These are phyloP conservation scores for Phialophora macrospora DNA, from an alignment of 2,329 filamentous ascomycete genomes.

Conservation along the genomic window DNA sequence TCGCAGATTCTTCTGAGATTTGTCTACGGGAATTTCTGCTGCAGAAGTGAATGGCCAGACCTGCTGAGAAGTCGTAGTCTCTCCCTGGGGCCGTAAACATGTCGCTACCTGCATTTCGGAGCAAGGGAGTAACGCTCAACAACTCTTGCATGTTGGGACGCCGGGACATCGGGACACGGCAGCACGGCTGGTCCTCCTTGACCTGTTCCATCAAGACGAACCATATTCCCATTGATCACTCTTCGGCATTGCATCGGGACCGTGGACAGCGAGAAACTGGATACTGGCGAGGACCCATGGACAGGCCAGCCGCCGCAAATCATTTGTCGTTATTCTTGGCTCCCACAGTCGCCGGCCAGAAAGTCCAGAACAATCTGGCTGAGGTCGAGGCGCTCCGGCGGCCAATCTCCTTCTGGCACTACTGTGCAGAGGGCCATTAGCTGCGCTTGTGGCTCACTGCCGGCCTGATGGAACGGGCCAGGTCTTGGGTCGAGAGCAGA, in stretches of 20 bases:
- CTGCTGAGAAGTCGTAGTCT: neutral
- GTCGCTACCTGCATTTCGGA: neutral
- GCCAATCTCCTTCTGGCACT: neutral
- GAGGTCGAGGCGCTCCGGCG: neutral
- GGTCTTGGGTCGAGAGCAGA: conserved; percentile 5
- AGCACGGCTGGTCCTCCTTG: too few species aligned
- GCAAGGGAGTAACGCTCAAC: too few species aligned
- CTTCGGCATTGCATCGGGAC: neutral
- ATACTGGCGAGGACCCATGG: neutral
- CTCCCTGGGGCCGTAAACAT: neutral
- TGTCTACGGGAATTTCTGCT: neutral
- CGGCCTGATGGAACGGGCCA: neutral
- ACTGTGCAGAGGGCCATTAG: neutral
- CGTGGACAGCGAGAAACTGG: neutral
- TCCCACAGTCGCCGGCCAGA: neutral
- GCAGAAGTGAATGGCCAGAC: neutral
- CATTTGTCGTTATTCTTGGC: neutral
- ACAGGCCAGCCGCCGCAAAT: neutral
- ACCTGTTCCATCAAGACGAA: too few species aligned
- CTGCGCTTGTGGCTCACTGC: conserved; percentile 1
- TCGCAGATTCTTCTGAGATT: neutral
- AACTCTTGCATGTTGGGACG: too few species aligned
- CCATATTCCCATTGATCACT: neutral
- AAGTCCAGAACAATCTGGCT: conserved; percentile 1
- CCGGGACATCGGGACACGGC: too few species aligned